Base-by-base conservation (phyloP, 768 basidiomycete genomes). In the Nevesoporus exiguus region DNA sequence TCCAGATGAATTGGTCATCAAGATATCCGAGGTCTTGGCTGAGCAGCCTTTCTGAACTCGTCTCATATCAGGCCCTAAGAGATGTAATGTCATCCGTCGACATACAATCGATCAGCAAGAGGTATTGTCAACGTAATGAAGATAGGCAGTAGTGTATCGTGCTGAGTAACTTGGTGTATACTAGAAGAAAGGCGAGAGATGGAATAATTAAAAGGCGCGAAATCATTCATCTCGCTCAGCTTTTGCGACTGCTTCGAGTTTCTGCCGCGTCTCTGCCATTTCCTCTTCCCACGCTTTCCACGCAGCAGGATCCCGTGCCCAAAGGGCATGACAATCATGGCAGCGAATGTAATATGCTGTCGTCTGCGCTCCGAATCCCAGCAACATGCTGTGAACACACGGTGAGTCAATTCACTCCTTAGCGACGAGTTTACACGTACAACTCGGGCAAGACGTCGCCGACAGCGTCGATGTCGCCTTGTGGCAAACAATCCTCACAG, bases 401-500 rank as follows among this genome's bases (percentile, higher is more conserved):
- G 55, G 46, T 66, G 44, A 66, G 55, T 11, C 31, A 36, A 1
- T 2, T 51, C 49, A 55, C 39, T 22, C n/a, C 21, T 6, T 30
- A 14, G 10, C n/a, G 14, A 47, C 31, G 8, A 41, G 29, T n/a
- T 42, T 24, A 33, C 40, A 63, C 80, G 51, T 57, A 82, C 81
- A 84, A 79, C 66, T 85, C 82, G 15, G 84, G 83, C 6, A 85
- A 59, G 2, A 68, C 66, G 4, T 84, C 81, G 4, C 83, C 83
- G 36, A 85, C 67, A 14, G 77, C 72, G 29, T 77, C 76, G 31
- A 82, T 68, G 5, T 81, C 76, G 5, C 75, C 80, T 3, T 64
- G 58, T 5, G 80, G 77, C 37, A 85, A 56, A 63, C 84, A 85
- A 58, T 85, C 84, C 50, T 84, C 81, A 65, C 84, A 85, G 56